These are phyloP conservation scores for Starmerella tilneyi DNA, from an alignment of 805 yeast species.

Conservation along the genomic window DNA sequence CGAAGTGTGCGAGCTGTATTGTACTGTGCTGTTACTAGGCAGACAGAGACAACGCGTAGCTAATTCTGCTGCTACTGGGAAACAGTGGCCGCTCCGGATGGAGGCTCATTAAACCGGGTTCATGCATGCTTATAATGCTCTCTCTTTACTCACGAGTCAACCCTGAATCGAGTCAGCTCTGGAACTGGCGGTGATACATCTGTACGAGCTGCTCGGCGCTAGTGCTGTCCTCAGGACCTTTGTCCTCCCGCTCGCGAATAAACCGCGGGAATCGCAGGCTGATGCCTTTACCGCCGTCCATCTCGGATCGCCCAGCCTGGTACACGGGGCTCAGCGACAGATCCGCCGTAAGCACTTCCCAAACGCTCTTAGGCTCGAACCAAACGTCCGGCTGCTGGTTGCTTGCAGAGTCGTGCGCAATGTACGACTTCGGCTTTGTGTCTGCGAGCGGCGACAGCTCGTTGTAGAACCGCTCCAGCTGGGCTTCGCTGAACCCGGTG, in stretches of 20 bases:
- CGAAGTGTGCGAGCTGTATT: too few relatives aligned
- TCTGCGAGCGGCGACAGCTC: constrained; percentile 59
- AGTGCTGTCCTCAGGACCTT: constrained; percentile 76
- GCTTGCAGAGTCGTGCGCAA: constrained; percentile 52
- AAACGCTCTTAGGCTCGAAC: constrained; percentile 77
- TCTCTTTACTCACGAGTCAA: too few relatives aligned
- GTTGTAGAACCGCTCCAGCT: constrained; percentile 49
- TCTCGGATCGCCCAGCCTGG: constrained; percentile 64
- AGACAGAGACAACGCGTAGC: too few relatives aligned
- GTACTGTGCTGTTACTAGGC: too few relatives aligned
- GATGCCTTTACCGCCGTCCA: constrained; percentile 61
- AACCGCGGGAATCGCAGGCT: constrained; percentile 85
- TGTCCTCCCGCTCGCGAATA: constrained; percentile 73
- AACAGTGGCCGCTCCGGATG: too few relatives aligned
- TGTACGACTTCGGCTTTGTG: constrained; percentile 52
- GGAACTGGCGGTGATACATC: constrained; percentile 59
- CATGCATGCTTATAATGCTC: too few relatives aligned
- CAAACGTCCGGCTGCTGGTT: constrained; percentile 82
- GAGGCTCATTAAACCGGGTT: too few relatives aligned
- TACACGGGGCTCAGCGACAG: constrained; percentile 79
- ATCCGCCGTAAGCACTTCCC: constrained; percentile 89
- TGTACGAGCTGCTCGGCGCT: constrained; percentile 74
- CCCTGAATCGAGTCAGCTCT: constrained; percentile 1
- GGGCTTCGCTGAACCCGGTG: constrained; percentile 89
- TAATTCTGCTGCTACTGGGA: too few relatives aligned